Base-by-base conservation (phyloP, 2,329 filamentous ascomycete species). In the Clonostachys sp. region DNA sequence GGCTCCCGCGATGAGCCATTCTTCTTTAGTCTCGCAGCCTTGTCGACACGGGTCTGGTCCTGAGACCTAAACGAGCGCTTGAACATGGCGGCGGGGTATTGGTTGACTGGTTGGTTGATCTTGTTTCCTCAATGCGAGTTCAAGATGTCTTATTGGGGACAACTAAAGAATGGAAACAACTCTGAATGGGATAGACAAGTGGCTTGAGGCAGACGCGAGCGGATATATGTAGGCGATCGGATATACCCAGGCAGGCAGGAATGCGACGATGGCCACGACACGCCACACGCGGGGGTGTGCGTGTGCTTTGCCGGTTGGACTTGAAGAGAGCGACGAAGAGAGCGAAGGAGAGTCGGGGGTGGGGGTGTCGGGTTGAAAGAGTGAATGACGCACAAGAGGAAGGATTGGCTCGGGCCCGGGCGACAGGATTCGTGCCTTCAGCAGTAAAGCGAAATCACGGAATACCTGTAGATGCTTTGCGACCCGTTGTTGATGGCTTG, bases 61-160 rank as follows among this genome's bases (percentile, higher is more conserved):
- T 85, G 86, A 58, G 86, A 85, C 68, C 84, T 79, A 74, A 94
- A 91, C 63, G 91, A 91, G 67, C 89, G 89, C 75, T 91, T 95
- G 79, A 96, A 95, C 89, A 96, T 96, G 70, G 66, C 63, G 65
- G 67, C 66, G 68, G 68, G 67, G 52, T 52, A 49, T 44, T 38
- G 40, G 40, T 36, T 9, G 34, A 36, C 30, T 36, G 34, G 17
- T 13, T 30, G 24, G 24, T 30, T 10, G 24, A 30, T 30, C 24
- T 30, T 30, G 24, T 30, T 30, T 30, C 24, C 24, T 30, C 24
- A 30, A 30, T 30, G 24, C 24, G 24, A 30, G 24, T 30, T 30
- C 24, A 30, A 30, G 24, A 30, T 30, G 24, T 30, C 14, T 14
- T 13, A 46, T n/a, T 33, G 41, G 13, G 34, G 13, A 40, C 12